Percentiles rank a stretch among this genome's conserved stretches.
These are phyloP conservation scores for Colletotrichum sp. DNA, from an alignment of 2,329 filamentous ascomycete species.

Conservation along the genomic window DNA sequence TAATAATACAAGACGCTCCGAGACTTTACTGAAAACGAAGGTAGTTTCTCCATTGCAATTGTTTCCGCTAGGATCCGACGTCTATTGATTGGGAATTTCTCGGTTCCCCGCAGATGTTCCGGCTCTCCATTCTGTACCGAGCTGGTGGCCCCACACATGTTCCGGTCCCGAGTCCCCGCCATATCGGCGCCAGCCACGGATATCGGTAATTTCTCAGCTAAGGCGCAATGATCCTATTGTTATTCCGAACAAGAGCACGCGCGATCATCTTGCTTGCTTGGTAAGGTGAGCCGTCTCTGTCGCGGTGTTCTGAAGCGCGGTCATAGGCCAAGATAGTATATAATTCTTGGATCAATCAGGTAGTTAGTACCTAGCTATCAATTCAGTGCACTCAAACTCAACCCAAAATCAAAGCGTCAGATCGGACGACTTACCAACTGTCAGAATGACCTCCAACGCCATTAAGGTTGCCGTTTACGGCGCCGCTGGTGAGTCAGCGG, in stretches of 20 bases:
- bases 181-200: not conserved
- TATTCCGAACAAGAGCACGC: not conserved
- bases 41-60: not conserved
- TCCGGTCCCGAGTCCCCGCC: not conserved
- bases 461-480: not conserved
- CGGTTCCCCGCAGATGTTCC: not conserved
- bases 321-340: not conserved
- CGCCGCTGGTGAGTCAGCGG: not conserved
- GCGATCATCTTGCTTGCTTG: accelerated
- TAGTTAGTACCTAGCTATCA: too few species aligned
- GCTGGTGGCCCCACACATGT: not conserved
- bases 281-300: not conserved
- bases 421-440: not conserved
- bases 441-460: not conserved
- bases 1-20: not conserved
- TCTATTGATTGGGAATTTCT: not conserved
- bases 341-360: not conserved
- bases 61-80: not conserved
- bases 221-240: not conserved
- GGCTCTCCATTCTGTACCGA: not conserved
- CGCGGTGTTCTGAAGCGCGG: not conserved
- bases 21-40: not conserved
- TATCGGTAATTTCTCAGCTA: accelerated
- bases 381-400: not conserved
- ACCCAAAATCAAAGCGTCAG: not conserved